Conservation (phyloP, 306 rosid genomes). For the Sophora flavescens region DNA sequence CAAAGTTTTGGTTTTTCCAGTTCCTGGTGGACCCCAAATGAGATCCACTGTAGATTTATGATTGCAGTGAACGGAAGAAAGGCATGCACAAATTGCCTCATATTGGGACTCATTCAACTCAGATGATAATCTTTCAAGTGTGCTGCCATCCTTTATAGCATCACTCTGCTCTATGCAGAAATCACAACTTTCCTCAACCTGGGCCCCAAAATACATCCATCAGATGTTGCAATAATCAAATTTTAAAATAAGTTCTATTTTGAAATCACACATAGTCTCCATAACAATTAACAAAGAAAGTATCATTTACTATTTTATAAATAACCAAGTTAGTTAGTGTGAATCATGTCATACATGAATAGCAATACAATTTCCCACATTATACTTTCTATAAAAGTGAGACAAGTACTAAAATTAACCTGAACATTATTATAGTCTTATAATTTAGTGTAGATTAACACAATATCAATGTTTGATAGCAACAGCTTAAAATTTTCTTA, state of each 20-base stretch:
- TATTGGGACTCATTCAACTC: conserved; percentile 68
- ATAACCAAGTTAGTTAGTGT: neutral
- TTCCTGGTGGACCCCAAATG: conserved; percentile 93
- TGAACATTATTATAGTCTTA: neutral
- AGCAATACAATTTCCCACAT: neutral
- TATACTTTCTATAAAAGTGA: neutral
- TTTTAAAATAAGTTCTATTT: neutral
- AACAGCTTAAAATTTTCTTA: neutral
- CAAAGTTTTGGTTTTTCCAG: conserved; percentile 76
- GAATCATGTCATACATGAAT: conserved; percentile 4
- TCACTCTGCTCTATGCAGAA: conserved; percentile 12
- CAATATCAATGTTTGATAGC: conserved; percentile 15
- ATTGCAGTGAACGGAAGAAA: conserved; percentile 47
- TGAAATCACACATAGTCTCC: neutral
- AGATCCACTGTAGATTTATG: conserved; percentile 59
- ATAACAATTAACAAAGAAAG: conserved; percentile 26
- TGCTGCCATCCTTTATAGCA: neutral
- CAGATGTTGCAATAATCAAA: neutral
- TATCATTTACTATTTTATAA: conserved; percentile 7
- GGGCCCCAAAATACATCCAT: conserved; percentile 38
- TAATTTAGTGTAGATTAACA: neutral
- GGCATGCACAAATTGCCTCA: conserved; percentile 61
- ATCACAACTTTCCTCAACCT: conserved; percentile 54
- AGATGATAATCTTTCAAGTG: conserved; percentile 30
- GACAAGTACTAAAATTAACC: neutral